A percentile compares a stretch with the other conserved stretches of the same genome.
Conservation (phyloP, 2,329 filamentous ascomycete genomes). For the Colletotrichum camelliae region DNA sequence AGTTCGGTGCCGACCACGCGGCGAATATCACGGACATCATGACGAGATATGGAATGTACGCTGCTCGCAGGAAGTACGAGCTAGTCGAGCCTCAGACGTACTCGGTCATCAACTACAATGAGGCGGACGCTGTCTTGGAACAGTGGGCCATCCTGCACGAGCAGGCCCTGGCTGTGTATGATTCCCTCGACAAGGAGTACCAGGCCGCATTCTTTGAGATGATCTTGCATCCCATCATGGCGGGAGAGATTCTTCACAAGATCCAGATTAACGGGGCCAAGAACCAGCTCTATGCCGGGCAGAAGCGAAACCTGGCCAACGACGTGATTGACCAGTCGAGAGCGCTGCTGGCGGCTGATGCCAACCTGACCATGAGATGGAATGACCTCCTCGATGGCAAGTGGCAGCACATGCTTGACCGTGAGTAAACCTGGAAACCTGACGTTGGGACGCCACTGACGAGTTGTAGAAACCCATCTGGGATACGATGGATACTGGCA, state of each 20-base stretch:
- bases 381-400: constrained; percentile 65
- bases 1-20: constrained; percentile 57
- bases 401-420: constrained; percentile 68
- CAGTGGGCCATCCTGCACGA: constrained; percentile 57
- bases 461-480: constrained; percentile 51
- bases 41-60: constrained; percentile 47
- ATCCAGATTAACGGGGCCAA: constrained; percentile 50
- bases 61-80: constrained; percentile 40
- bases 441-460: neutral
- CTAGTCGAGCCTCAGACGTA: constrained; percentile 44
- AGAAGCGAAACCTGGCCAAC: constrained; percentile 53
- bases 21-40: constrained; percentile 53
- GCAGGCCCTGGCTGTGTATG: constrained; percentile 61
- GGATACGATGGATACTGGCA: constrained; percentile 67
- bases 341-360: constrained; percentile 60
- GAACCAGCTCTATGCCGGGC: constrained; percentile 49
- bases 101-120: constrained; percentile 62
- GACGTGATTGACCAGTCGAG: constrained; percentile 56
- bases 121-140: constrained; percentile 57
- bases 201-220: constrained; percentile 66
- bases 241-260: constrained; percentile 56
- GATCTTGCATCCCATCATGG: constrained; percentile 60
- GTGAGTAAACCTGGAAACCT: constrained; percentile 31
- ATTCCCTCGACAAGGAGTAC: constrained; percentile 51
- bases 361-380: constrained; percentile 60